Evolutionary conservation across 2,329 filamentous ascomycete genomes (phyloP), one percentile per base, ranked within the genome.

Genomic region (Aspergillus fumigatiaffinis): DNA sequence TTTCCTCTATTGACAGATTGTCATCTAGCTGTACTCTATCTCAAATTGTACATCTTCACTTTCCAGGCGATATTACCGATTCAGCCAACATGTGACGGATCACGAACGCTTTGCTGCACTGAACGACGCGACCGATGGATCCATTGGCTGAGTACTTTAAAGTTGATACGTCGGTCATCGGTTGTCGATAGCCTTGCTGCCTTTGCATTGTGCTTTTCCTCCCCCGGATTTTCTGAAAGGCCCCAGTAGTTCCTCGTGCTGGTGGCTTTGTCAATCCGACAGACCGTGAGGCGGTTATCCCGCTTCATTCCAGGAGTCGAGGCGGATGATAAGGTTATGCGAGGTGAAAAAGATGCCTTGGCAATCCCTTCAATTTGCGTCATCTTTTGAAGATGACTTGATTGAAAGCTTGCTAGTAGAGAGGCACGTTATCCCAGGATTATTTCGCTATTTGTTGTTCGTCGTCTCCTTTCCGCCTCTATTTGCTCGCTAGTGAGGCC

Each of bases 141-240:
- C 32, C 32, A 17, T 35, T 6, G 32, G 14, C 32, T 5, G 12
- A 38, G 32, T 38, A 35, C 32, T 35, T 14, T 35, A 17, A 17
- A 3, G 32, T n/a, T 38, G 32, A n/a, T 17, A 38, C 32, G 32
- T 38, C 14, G 1, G 32, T n/a, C 32, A 38, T 17, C 29, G 4
- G 14, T 35, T 6, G 14, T 17, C 14, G 14, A 14, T n/a, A 46
- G 26, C 26, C 7, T 42, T 41, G 20, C n/a, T 42, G 8, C 25
- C 23, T 53, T 38, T 53, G 25, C 17, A 52, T 56, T 29, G 1
- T 51, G 54, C 46, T 35, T 59, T 44, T 28, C 50, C 9, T 50
- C 46, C 26, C 26, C 44, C 23, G 28, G 21, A 32, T 51, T 38
- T 52, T 52, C 14, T 17, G 32, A 17, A 17, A 7, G 14, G 2